These are phyloP conservation scores for Stevia rebaudiana DNA, from an alignment of 140 eudicot genomes.

Conservation along the genomic window DNA sequence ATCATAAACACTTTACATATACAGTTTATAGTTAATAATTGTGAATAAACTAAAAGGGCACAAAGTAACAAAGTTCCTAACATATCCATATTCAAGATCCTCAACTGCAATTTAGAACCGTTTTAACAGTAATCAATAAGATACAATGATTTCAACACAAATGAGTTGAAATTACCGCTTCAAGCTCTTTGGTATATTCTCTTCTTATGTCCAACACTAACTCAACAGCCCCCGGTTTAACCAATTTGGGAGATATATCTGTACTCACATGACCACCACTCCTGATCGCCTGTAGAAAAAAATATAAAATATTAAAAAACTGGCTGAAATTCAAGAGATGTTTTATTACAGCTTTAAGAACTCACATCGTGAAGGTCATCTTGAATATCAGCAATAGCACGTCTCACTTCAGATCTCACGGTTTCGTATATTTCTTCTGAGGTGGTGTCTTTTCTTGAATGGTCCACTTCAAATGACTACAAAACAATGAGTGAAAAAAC, in stretches of 20 bases:
- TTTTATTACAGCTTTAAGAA: slow-evolving; percentile 1
- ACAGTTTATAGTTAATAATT: too few relatives aligned
- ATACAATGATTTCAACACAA: not conserved
- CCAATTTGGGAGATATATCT: slow-evolving; percentile 45
- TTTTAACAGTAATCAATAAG: not conserved
- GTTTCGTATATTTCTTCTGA: slow-evolving; percentile 59
- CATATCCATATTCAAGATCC: too few relatives aligned
- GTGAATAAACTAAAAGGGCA: not conserved
- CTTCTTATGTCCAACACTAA: slow-evolving; percentile 64
- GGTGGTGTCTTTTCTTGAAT: slow-evolving; percentile 27
- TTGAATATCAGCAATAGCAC: slow-evolving; percentile 60
- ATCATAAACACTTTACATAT: too few relatives aligned
- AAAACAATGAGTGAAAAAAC: slow-evolving; percentile 5
- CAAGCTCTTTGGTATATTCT: slow-evolving; percentile 71
- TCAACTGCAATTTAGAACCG: too few relatives aligned
- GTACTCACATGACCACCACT: slow-evolving; percentile 25
- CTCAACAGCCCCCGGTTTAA: slow-evolving; percentile 60
- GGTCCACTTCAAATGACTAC: slow-evolving; percentile 37
- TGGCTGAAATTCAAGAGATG: not conserved
- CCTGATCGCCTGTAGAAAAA: slow-evolving; percentile 44
- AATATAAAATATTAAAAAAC: not conserved
- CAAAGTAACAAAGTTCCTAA: not conserved
- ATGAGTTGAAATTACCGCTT: slow-evolving; percentile 46
- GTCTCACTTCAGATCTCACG: slow-evolving; percentile 62
- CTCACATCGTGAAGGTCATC: slow-evolving; percentile 57